phyloP scores from a whole-genome alignment of 139 green algal species.

The Haematococcus sp. region DNA sequence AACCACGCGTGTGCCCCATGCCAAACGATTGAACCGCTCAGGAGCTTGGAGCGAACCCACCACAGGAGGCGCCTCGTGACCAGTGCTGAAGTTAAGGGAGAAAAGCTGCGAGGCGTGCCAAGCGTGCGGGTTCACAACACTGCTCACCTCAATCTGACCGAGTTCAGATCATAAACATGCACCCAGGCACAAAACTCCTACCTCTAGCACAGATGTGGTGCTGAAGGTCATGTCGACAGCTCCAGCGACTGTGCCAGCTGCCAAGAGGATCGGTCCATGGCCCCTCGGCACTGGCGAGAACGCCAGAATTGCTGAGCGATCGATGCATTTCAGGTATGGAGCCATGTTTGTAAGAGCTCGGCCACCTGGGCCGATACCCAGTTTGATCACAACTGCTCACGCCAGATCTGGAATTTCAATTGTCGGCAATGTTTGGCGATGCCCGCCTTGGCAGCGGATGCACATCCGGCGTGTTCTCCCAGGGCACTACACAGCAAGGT shows the following conservation, averaged over 20 bases:
- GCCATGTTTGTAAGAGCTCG: conserved; percentile 45
- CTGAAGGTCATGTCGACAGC: conserved; percentile 90
- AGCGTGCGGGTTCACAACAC: not conserved
- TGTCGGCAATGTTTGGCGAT: not conserved
- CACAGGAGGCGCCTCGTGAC: conserved; percentile 42
- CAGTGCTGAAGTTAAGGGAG: conserved; percentile 60
- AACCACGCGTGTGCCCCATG: conserved; percentile 64
- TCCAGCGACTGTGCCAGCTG: conserved; percentile 83
- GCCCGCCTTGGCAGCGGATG: not conserved
- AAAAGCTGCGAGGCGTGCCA: conserved; percentile 60
- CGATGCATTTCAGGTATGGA: conserved; percentile 60
- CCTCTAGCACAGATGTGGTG: conserved; percentile 74
- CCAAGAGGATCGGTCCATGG: conserved; percentile 52
- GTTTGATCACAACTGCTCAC: not conserved
- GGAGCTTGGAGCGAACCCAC: conserved; percentile 61
- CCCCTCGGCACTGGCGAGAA: conserved; percentile 66
- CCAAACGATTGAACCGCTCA: conserved; percentile 87
- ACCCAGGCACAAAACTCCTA: conserved; percentile 26
- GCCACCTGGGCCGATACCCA: not conserved
- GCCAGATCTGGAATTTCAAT: not conserved
- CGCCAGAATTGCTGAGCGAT: conserved; percentile 67
- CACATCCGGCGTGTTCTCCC: too few species aligned
- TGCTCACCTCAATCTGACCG: not conserved
- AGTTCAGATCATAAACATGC: not conserved
- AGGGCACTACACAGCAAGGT: too few species aligned